Percentiles rank a stretch among this genome's conserved stretches.
Evolutionary conservation across 2,329 filamentous ascomycete genomes (phyloP).

Genomic region (Botryotinia convoluta): DNA sequence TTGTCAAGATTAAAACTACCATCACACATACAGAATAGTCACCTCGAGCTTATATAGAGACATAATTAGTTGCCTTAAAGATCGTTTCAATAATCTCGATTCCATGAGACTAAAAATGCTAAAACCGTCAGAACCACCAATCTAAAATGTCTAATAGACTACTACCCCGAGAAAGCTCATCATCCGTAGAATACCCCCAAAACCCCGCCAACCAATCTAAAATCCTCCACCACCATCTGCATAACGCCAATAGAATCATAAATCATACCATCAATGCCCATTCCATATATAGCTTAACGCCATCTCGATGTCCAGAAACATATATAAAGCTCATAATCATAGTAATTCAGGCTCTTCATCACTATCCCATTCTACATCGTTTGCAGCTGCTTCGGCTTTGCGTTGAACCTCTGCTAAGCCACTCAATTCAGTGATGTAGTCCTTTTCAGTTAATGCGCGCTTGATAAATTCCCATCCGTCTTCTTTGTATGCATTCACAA

Average conservation of each 20-base stretch:
- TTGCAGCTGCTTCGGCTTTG: slow-evolving; percentile 48
- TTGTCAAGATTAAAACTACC: background rate
- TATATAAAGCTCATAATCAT: slow-evolving; percentile 22
- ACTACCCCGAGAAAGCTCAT: background rate
- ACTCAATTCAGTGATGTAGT: slow-evolving; percentile 75
- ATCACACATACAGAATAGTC: background rate
- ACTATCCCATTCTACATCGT: slow-evolving; percentile 60
- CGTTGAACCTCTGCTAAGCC: slow-evolving; percentile 71
- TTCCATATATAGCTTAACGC: slow-evolving; percentile 11
- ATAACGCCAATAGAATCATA: slow-evolving; percentile 9
- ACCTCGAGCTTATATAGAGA: background rate
- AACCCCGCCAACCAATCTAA: background rate
- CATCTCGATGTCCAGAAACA: slow-evolving; percentile 3
- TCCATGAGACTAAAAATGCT: background rate
- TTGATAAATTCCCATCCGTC: slow-evolving; percentile 77
- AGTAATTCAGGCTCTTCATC: slow-evolving; percentile 45
- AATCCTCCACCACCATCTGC: background rate
- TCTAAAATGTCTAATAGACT: background rate
- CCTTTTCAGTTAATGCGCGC: slow-evolving; percentile 68
- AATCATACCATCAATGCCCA: background rate
- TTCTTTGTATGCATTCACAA: slow-evolving; percentile 64
- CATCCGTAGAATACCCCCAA: background rate
- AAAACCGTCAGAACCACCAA: background rate
- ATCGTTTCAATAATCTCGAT: background rate
- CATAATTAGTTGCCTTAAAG: background rate